Evolutionary conservation across 495 filamentous ascomycete species (phyloP), one percentile per base, ranked within the genome.

Genomic region (Friedmanniomyces endolithicus): DNA sequence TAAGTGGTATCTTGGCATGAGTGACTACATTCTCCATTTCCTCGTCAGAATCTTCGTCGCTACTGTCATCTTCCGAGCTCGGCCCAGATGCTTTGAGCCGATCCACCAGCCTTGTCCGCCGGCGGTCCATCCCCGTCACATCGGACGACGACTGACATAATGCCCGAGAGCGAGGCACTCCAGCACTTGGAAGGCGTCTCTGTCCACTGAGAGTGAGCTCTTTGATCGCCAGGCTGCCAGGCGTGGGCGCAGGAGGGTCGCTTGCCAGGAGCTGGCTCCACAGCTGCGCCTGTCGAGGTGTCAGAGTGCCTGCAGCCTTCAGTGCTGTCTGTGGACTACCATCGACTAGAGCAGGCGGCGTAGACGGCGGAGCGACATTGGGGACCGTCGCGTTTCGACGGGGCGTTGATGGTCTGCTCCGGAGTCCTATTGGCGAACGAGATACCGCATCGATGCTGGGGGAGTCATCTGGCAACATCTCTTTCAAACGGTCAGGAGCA

Each of bases 261-360:
- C 59, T 64, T 17, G 48, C 63, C 16, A 70, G 55, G 14, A 70
- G 48, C 17, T 62, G 59, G 22, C 53, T 55, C 59, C 67, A 67
- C 23, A 67, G 50, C 14, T 58, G 48, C 16, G 48, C 40, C 44
- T 70, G 67, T 22, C 60, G 59, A 16, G 67, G 67, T 22, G 67
- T 70, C 22, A 65, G 37, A 0, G 59, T 44, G 8, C 55, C 61
- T 27, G 40, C 33, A 8, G 41, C 27, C 19, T 39, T 59, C 14
- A 19, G 2, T 2, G 44, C 27, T 16, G 56, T 31, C 24, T 50
- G 17, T 2, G 60, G 33, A 40, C 25, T 40, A 23, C 43, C 22
- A 12, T 6, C 27, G 7, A 17, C 2, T 24, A 24, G 41, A 37
- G 41, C 25, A 24, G 29, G 14, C 17, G 59, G 50, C 1, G 48